Conservation (phyloP, 495 filamentous ascomycete genomes). For the Amphirosellinia nigrospora region DNA sequence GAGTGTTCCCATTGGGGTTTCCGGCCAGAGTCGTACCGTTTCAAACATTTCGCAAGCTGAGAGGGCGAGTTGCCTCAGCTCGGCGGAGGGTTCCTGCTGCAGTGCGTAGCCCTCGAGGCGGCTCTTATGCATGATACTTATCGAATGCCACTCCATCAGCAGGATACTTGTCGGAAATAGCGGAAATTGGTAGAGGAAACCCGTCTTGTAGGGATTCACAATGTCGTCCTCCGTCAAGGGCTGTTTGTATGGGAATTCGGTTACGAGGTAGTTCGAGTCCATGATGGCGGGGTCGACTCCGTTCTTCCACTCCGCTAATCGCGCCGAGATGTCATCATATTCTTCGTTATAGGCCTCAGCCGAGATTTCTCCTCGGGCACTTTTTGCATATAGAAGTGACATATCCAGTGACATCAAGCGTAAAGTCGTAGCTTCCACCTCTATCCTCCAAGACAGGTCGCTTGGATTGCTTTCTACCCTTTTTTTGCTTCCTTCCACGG, state of each 20-base stretch:
- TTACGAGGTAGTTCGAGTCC: slow-evolving; percentile 63
- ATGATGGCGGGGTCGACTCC: slow-evolving; percentile 64
- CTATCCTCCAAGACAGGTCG: slow-evolving; percentile 68
- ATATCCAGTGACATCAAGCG: slow-evolving; percentile 82
- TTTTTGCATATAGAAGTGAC: slow-evolving; percentile 77
- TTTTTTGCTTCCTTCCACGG: slow-evolving; percentile 65
- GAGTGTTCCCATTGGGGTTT: slow-evolving; percentile 69
- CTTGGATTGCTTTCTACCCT: slow-evolving; percentile 65
- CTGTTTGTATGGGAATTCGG: slow-evolving; percentile 58
- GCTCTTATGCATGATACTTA: slow-evolving; percentile 80
- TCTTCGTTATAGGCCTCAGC: slow-evolving; percentile 68
- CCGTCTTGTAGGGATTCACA: slow-evolving; percentile 72
- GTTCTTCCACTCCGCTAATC: slow-evolving; percentile 61
- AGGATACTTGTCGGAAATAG: slow-evolving; percentile 74
- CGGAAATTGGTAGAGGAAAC: slow-evolving; percentile 68
- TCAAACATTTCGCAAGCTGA: slow-evolving; percentile 79
- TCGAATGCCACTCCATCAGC: slow-evolving; percentile 77
- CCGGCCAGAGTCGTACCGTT: slow-evolving; percentile 73
- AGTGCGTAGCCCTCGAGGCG: slow-evolving; percentile 58
- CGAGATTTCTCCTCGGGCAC: slow-evolving; percentile 64
- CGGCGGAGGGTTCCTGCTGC: slow-evolving; percentile 43
- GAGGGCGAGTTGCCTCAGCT: slow-evolving; percentile 66
- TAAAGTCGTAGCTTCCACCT: slow-evolving; percentile 66
- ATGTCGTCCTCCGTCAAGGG: slow-evolving; percentile 66
- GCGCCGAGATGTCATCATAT: slow-evolving; percentile 61